A percentile compares a stretch with the other conserved stretches of the same genome.
These are phyloP conservation scores for Wickerhamomyces sp. DNA, from an alignment of 1,139 yeast genomes.

Conservation along the genomic window DNA sequence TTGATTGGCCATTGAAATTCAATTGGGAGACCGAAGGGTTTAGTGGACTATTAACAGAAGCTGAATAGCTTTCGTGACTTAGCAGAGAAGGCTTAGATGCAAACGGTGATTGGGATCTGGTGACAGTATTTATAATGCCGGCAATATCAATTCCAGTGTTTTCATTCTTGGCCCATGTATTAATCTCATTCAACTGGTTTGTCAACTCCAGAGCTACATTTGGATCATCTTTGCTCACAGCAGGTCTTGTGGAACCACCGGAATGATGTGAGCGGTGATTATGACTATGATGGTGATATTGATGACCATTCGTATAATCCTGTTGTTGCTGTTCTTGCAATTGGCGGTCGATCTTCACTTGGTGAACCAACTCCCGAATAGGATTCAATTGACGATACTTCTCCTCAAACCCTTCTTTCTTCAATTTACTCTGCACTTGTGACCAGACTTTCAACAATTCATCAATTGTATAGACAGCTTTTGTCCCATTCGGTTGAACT, in stretches of 20 bases:
- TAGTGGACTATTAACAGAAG: constrained; percentile 1
- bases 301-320: background rate
- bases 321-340: constrained; percentile 14
- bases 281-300: background rate
- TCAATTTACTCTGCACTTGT: constrained; percentile 34
- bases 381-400: constrained; percentile 26
- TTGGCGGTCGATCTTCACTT: constrained; percentile 32
- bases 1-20: constrained; percentile 1
- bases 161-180: constrained; percentile 21
- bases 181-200: constrained; percentile 16
- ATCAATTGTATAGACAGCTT: constrained; percentile 38
- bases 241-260: background rate
- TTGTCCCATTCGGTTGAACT: constrained; percentile 5
- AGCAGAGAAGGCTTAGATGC: constrained; percentile 1
- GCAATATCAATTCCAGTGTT: constrained; percentile 20
- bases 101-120: constrained; percentile 3
- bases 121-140: constrained; percentile 19
- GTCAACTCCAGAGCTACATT: constrained; percentile 11
- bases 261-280: too few species aligned
- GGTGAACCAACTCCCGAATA: constrained; percentile 24
- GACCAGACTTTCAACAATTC: constrained; percentile 54
- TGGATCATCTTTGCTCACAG: constrained; percentile 1
- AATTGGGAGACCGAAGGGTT: background rate
- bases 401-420: constrained; percentile 26
- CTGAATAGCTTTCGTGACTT: background rate